Percentiles rank a stretch among this genome's conserved stretches.
These are phyloP conservation scores for Podaxis rugospora DNA, from an alignment of 768 basidiomycete genomes.

Conservation along the genomic window DNA sequence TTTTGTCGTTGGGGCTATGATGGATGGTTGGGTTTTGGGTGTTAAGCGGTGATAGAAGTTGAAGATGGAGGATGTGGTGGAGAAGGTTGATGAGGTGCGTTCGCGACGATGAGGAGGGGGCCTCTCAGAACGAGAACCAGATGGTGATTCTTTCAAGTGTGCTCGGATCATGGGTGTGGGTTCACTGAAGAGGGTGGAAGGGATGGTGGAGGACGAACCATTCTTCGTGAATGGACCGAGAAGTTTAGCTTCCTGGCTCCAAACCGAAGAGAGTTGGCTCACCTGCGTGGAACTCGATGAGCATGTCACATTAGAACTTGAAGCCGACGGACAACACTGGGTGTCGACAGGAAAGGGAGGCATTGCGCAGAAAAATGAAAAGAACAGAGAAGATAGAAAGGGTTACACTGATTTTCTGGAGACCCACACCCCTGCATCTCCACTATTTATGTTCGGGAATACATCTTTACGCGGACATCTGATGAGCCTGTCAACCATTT, in stretches of 20 bases:
- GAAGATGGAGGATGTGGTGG: not conserved
- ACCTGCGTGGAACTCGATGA: not conserved
- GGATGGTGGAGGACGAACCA: not conserved
- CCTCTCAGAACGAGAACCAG: not conserved
- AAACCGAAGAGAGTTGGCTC: not conserved
- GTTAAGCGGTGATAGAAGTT: not conserved
- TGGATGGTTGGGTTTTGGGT: not conserved
- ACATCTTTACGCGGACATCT: too few species aligned
- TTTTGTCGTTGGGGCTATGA: not conserved
- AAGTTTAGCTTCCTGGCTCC: not conserved
- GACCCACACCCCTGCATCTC: not conserved
- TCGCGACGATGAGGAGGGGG: not conserved
- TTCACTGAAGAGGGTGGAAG: not conserved
- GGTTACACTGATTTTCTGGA: not conserved
- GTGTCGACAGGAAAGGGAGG: not conserved
- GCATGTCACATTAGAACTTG: not conserved
- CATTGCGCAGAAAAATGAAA: not conserved
- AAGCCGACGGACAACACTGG: not conserved
- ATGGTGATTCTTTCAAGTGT: not conserved
- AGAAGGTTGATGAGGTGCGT: not conserved
- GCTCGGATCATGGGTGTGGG: not conserved
- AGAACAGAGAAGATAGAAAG: not conserved
- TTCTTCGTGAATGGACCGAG: not conserved
- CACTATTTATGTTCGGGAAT: not conserved
- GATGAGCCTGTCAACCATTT: too few species aligned